These are phyloP conservation scores for Starmera dryadoides DNA, from an alignment of 805 yeast species.

Conservation along the genomic window DNA sequence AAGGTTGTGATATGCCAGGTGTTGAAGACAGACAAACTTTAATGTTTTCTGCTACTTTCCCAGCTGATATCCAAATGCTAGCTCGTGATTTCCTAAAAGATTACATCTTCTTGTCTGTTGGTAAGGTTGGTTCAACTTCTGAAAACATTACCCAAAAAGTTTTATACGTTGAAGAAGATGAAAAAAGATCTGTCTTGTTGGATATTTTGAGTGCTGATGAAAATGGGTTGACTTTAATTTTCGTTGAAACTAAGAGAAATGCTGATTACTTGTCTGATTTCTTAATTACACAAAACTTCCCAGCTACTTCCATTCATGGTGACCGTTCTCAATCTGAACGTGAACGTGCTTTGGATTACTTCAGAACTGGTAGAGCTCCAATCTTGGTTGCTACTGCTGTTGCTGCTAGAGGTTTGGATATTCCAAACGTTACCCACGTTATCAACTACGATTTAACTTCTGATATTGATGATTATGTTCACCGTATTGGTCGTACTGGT, in stretches of 20 bases:
- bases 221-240: conserved; percentile 82
- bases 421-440: conserved; percentile 97
- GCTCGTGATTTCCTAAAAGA: conserved; percentile 96
- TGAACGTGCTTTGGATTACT: conserved; percentile 92
- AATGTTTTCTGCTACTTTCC: conserved; percentile 99
- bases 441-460: conserved; percentile 95
- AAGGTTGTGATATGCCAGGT: conserved; percentile 96
- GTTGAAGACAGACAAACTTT: conserved; percentile 90
- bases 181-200: conserved; percentile 83
- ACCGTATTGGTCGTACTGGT: conserved; percentile 99
- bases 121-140: conserved; percentile 98
- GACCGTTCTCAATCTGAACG: conserved; percentile 97
- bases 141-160: conserved; percentile 96
- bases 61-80: conserved; percentile 91
- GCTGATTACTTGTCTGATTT: conserved; percentile 94
- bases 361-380: conserved; percentile 88
- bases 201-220: conserved; percentile 81
- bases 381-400: conserved; percentile 98
- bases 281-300: conserved; percentile 81
- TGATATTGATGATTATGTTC: conserved; percentile 97
- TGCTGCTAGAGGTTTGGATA: conserved; percentile 99
- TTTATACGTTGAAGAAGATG: conserved; percentile 85
- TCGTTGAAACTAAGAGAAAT: conserved; percentile 98
- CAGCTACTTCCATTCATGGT: conserved; percentile 98
- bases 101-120: conserved; percentile 93